phyloP scores from a whole-genome alignment of 768 basidiomycete species.

The Trametes cubensis region DNA sequence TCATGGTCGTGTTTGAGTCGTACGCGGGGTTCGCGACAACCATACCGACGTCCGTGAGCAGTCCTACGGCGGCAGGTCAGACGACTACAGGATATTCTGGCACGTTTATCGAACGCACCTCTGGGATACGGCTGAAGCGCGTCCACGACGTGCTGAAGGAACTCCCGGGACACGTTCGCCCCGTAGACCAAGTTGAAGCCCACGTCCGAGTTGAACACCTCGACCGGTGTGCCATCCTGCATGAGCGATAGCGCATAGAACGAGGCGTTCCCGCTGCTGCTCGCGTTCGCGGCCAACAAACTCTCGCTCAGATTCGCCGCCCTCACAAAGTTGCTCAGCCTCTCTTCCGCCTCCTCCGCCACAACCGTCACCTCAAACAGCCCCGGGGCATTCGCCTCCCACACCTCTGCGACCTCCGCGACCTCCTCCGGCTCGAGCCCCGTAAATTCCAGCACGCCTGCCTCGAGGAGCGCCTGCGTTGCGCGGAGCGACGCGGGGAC shows the following conservation, averaged over 20 bases:
- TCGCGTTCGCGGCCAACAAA: conserved; percentile 26
- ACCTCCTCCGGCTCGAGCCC: conserved; percentile 24
- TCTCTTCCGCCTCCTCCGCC: conserved; percentile 31
- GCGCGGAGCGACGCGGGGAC: conserved; percentile 45
- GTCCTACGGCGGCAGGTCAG: conserved; percentile 29
- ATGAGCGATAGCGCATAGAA: conserved; percentile 47
- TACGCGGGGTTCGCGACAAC: conserved; percentile 48
- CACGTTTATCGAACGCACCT: conserved; percentile 30
- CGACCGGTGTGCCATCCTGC: conserved; percentile 42
- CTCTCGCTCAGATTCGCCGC: conserved; percentile 37
- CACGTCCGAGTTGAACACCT: conserved; percentile 49
- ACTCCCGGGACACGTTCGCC: conserved; percentile 39
- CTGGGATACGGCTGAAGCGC: conserved; percentile 47
- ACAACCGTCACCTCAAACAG: conserved; percentile 42
- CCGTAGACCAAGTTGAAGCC: conserved; percentile 45
- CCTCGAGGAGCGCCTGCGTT: conserved; percentile 30
- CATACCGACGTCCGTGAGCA: conserved; percentile 51
- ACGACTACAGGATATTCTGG: too few relatives aligned
- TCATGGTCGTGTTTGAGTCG: conserved; percentile 45
- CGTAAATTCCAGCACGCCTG: conserved; percentile 10
- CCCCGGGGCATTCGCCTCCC: conserved; percentile 40
- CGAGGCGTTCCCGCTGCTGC: conserved; percentile 28
- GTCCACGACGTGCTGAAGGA: conserved; percentile 42
- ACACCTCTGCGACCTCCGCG: conserved; percentile 35
- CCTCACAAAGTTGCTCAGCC: conserved; percentile 41